These are phyloP conservation scores for Austroboletus niveus DNA, from an alignment of 1,284 basidiomycete species.

Conservation along the genomic window DNA sequence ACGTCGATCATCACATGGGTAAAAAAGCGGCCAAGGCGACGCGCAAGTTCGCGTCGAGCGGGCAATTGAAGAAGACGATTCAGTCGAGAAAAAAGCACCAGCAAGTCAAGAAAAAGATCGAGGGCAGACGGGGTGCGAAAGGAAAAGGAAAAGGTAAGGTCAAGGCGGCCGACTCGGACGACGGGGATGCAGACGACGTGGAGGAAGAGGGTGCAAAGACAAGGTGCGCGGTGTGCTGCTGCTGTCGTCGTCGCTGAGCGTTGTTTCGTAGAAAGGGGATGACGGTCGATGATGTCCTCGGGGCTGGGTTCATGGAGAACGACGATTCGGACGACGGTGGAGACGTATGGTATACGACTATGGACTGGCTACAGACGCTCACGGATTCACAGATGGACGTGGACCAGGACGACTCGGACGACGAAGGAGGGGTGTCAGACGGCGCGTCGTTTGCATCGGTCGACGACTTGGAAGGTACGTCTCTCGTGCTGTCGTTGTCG, in stretches of 20 bases:
- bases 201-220: slow-evolving; percentile 12
- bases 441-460: slow-evolving; percentile 73
- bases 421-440: slow-evolving; percentile 54
- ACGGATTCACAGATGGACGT: slow-evolving; percentile 33
- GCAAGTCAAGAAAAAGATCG: slow-evolving; percentile 69
- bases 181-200: slow-evolving; percentile 39
- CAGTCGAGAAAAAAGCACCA: slow-evolving; percentile 76
- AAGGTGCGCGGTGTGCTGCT: slow-evolving; percentile 6
- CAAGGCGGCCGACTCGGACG: slow-evolving; percentile 30
- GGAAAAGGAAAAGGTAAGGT: slow-evolving; percentile 34
- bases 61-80: slow-evolving; percentile 84
- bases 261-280: slow-evolving; percentile 42
- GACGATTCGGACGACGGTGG: slow-evolving; percentile 44
- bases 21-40: slow-evolving; percentile 58
- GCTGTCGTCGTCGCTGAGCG: slow-evolving; percentile 6
- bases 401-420: slow-evolving; percentile 44
- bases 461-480: slow-evolving; percentile 70
- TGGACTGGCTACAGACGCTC: slow-evolving; percentile 1
- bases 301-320: slow-evolving; percentile 70
- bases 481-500: neutral
- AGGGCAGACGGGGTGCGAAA: slow-evolving; percentile 52
- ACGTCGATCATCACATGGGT: slow-evolving; percentile 41
- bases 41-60: slow-evolving; percentile 84
- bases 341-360: slow-evolving; percentile 16
- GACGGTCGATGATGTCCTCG: slow-evolving; percentile 81